Base-by-base conservation (phyloP, 306 rosid genomes). In the Citrullus mucosospermus region DNA sequence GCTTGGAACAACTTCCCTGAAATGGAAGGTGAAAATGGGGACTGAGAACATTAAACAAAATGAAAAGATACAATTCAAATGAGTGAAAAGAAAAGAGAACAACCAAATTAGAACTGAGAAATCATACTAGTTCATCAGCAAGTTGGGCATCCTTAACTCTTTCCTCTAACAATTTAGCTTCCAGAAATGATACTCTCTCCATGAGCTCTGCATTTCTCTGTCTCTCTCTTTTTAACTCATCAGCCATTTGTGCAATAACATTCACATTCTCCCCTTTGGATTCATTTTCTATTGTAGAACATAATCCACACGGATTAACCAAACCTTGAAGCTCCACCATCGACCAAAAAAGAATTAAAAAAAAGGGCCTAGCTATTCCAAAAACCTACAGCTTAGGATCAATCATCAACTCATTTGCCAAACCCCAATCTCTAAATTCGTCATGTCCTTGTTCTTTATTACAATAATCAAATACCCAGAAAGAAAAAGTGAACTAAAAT, bases 171-270 rank as follows among this genome's bases (percentile, higher is more conserved):
- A 91, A 79, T 84, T 88, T 93, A 76, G 93, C 90, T 89, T 93
- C 98, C n/a, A 93, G 98, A 51, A 88, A 18, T 76, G 88, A 88
- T 88, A 93, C 85, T 84, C 86, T 91, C 85, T 88, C 89, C 91
- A 81, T 44, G 44, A 93, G 90, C 78, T 88, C 90, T 6, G 82
- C 88, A 85, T 91, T 93, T 83, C 84, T 93, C 87, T 88, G 88
- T 78, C 88, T 86, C 80, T 91, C 98, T 74, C 84, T 91, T 51
- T 88, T 89, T 72, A 93, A 83, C 83, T 88, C 92, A 3, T 86
- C 91, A 14, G 92, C 86, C 84, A 92, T 81, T 85, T 85, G 86
- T 46, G 90, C 87, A 77, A 89, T 76, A 82, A 78, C 83, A 83
- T 77, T 74, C 53, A 28, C 85, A 83, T 54, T 76, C 46, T 86